phyloP scores from a whole-genome alignment of 768 basidiomycete species.

The Mrakia frigida region DNA sequence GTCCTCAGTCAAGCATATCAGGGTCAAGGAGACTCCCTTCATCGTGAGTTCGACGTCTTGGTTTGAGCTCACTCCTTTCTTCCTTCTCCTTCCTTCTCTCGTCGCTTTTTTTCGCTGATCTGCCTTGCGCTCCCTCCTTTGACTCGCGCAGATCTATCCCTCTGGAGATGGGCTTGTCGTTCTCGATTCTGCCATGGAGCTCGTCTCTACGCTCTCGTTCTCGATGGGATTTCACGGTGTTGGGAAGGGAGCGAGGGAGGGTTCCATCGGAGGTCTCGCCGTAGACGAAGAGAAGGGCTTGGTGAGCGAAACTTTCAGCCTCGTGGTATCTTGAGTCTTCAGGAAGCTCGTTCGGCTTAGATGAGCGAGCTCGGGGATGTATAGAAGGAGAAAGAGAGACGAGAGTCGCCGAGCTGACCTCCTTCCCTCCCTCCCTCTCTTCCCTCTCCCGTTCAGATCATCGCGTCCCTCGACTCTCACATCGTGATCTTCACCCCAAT shows the following conservation, averaged over 20 bases:
- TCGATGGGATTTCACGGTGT: slow-evolving; percentile 11
- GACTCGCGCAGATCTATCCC: not conserved
- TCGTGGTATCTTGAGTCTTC: not conserved
- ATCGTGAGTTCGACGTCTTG: not conserved
- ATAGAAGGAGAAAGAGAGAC: not conserved
- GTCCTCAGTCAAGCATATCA: not conserved
- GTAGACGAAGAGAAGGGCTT: slow-evolving; percentile 1
- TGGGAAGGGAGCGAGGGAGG: not conserved
- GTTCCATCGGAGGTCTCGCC: not conserved
- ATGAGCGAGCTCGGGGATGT: no score
- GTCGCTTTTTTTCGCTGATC: not conserved
- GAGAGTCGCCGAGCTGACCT: not conserved
- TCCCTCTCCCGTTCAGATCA: not conserved
- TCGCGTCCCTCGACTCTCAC: slow-evolving; percentile 16
- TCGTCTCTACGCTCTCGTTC: slow-evolving; percentile 17
- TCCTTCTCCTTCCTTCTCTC: not conserved
- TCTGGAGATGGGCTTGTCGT: slow-evolving; percentile 5
- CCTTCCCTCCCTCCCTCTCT: not conserved
- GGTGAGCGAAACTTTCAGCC: not conserved
- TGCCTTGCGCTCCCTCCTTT: not conserved
- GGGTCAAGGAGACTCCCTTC: not conserved
- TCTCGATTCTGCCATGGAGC: slow-evolving; percentile 2
- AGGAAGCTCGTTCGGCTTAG: not conserved
- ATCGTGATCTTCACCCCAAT: slow-evolving; percentile 11
- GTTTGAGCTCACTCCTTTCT: not conserved